Base-by-base conservation (phyloP, 2,329 filamentous ascomycete genomes). In the Simplicillium sp. region DNA sequence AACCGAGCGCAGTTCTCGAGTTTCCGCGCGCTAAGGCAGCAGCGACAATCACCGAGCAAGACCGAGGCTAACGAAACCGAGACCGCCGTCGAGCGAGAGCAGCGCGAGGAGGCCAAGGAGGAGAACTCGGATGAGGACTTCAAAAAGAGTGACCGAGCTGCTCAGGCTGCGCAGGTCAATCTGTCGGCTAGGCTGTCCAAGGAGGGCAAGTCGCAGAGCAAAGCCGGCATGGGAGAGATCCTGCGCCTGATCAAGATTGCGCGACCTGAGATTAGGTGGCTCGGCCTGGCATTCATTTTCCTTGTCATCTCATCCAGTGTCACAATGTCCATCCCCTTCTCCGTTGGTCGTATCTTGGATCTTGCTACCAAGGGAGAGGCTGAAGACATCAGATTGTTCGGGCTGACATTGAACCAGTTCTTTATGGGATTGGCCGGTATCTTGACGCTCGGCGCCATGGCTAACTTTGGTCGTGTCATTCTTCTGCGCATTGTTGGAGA, bases 281-380 rank as follows among this genome's bases (percentile, higher is more conserved):
- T 98, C 13, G 73, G 70, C 7, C 62, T 84, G 48, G 94, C 94
- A 3, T 90, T 97, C 58, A 59, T 84, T 41, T 84, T 95, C 56
- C 71, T 98, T 38, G 71, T 98, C 44, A 73, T 96, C 46, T 96
- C 90, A 13, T 97, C 90, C 4, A 76, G 80, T 39, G 88, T 98
- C 50, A 94, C 89, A 43, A 94, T 98, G 84, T 89, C 87, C 2
- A 86, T 98, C 44, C 92, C 92, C 2, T 95, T 96, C 58, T 94
- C 89, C 0, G 94, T 98, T 49, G 92, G 92, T 42, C 90, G 89
- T 57, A 94, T 98, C 46, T 70, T 98, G 59, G 92, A 98, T 62
- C 77, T 92, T 40, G 87, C 90, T 8, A 94, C 88, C 9, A 84
- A 88, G 54, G 72, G 77, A 33, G 68, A 77, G 8, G 68, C 71